These are phyloP conservation scores for Botrytis deweyae DNA, from an alignment of 2,329 filamentous ascomycete species.

Conservation along the genomic window DNA sequence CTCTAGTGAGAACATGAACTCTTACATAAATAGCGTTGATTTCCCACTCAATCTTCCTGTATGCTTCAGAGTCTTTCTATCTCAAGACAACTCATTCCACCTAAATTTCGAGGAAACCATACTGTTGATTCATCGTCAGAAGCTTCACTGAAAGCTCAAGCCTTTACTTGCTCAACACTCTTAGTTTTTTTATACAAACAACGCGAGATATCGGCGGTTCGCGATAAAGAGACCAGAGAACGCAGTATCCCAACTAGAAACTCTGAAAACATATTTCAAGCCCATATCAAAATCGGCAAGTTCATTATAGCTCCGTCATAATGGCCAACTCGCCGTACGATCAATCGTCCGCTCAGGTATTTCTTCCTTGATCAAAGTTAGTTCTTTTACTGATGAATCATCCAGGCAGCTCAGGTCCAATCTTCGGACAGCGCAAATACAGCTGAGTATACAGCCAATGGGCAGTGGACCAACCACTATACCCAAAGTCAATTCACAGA, in stretches of 20 bases:
- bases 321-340: not conserved
- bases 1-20: not conserved
- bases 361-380: not conserved
- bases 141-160: not conserved
- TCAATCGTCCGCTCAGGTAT: not conserved
- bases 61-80: not conserved
- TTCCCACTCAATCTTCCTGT: not conserved
- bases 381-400: not conserved
- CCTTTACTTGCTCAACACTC: not conserved
- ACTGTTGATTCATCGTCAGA: not conserved
- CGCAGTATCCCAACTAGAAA: not conserved
- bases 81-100: not conserved
- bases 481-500: not conserved
- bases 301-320: not conserved
- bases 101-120: not conserved
- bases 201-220: not conserved
- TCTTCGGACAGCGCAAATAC: not conserved
- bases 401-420: not conserved
- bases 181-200: not conserved
- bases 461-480: not conserved
- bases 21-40: not conserved
- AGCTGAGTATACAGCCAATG: not conserved
- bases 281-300: no score
- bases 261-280: not conserved
- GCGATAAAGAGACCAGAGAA: not conserved